These are phyloP conservation scores for Selaginella moellendorffii DNA, from an alignment of 75 land plant genomes.

Conservation along the genomic window DNA sequence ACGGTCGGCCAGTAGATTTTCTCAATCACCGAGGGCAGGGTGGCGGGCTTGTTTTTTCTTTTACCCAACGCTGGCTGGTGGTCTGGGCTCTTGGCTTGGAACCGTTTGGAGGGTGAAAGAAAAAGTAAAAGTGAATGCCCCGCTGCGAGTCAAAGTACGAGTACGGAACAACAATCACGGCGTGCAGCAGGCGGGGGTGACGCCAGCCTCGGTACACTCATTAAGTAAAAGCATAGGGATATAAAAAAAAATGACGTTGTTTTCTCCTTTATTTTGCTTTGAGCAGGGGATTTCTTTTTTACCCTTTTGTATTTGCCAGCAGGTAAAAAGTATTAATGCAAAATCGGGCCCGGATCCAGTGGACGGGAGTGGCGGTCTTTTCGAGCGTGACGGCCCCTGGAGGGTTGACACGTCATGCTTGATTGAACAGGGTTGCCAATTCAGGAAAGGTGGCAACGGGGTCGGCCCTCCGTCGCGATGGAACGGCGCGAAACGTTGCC, in stretches of 20 bases:
- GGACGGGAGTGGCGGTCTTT: slow-evolving; percentile 1
- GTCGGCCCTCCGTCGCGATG: too few relatives aligned
- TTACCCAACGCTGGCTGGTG: too few relatives aligned
- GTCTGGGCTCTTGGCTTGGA: too few relatives aligned
- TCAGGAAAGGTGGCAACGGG: too few relatives aligned
- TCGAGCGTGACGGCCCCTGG: background rate
- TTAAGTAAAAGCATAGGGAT: too few relatives aligned
- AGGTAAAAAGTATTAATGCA: background rate
- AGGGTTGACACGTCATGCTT: background rate
- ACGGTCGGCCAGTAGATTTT: slow-evolving; percentile 1
- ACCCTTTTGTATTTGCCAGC: too few relatives aligned
- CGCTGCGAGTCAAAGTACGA: background rate
- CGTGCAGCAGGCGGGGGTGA: background rate
- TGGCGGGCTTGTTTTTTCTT: background rate
- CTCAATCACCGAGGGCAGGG: background rate
- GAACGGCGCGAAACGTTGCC: too few relatives aligned
- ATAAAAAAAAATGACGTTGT: too few relatives aligned
- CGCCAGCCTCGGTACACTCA: background rate
- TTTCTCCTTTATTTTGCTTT: too few relatives aligned
- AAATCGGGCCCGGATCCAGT: slow-evolving; percentile 2
- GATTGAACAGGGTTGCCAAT: too few relatives aligned
- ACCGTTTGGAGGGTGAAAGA: background rate
- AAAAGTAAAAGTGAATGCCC: background rate
- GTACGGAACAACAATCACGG: background rate
- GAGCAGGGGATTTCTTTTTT: too few relatives aligned